A percentile compares a stretch with the other conserved stretches of the same genome.
These are phyloP conservation scores for Annulohypoxylon stygium DNA, from an alignment of 495 filamentous ascomycete genomes.

Conservation along the genomic window DNA sequence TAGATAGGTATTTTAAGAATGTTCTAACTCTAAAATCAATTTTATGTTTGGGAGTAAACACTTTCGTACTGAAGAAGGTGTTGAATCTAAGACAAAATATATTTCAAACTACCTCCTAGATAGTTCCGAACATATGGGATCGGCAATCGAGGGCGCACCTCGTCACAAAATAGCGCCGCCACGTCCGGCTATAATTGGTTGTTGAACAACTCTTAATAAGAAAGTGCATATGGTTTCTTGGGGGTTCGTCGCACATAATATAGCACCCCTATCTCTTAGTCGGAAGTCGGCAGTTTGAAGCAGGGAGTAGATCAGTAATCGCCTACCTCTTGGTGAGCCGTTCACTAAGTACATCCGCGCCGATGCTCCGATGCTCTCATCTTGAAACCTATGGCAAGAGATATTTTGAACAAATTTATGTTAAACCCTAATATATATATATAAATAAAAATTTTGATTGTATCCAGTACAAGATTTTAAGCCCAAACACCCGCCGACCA, in stretches of 20 bases:
- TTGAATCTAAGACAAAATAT: neutral
- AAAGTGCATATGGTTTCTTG: neutral
- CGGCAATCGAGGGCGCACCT: neutral
- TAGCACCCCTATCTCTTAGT: neutral
- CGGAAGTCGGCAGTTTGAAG: neutral
- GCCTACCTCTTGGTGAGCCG: neutral
- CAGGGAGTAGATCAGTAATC: neutral
- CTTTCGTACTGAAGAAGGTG: no score
- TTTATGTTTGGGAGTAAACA: no score
- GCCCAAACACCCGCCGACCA: conserved; percentile 9
- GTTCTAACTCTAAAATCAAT: no score
- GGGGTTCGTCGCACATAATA: neutral
- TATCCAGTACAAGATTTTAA: conserved; percentile 11
- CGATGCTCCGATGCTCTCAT: neutral
- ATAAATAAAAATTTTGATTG: conserved; percentile 15
- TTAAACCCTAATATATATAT: conserved; percentile 5
- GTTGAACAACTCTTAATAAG: neutral
- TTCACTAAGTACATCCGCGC: neutral
- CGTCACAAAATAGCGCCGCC: neutral
- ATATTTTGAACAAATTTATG: neutral
- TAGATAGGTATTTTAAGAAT: neutral
- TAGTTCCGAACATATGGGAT: neutral
- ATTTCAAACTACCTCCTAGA: neutral
- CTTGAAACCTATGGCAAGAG: neutral
- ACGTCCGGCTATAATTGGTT: neutral